phyloP scores from a whole-genome alignment of 192 early-diverging fungal genomes.

The Funneliformis mosseae region DNA sequence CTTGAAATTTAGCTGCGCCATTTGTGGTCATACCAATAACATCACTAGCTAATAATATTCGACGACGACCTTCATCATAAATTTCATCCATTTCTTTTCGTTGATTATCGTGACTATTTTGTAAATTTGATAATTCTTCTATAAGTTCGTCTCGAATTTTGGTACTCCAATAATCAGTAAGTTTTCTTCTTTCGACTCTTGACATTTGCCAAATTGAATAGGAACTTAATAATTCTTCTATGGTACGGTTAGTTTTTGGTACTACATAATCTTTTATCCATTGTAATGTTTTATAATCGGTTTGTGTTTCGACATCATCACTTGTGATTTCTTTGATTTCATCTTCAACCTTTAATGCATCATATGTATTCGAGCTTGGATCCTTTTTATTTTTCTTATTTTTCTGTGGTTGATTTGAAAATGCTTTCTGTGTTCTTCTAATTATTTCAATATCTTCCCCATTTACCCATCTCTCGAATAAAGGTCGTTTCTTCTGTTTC shows the following conservation, averaged over 20 bases:
- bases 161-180: conserved; percentile 43
- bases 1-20: conserved; percentile 51
- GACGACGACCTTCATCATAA: conserved; percentile 40
- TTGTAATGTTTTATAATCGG: neutral
- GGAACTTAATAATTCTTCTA: neutral
- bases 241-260: no score
- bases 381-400: no score
- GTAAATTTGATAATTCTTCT: conserved; percentile 29
- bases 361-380: no score
- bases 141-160: conserved; percentile 36
- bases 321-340: no score
- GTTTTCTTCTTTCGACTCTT: conserved; percentile 39
- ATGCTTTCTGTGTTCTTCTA: no score
- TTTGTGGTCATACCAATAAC: conserved; percentile 57
- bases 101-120: neutral
- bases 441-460: no score
- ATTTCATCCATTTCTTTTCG: conserved; percentile 34
- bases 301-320: no score
- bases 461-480: no score
- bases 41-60: conserved; percentile 34
- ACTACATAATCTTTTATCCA: neutral
- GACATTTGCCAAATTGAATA: conserved; percentile 58
- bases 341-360: no score
- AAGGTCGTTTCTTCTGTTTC: no score
- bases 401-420: no score